Base-by-base conservation (phyloP, 2,329 filamentous ascomycete species). In the Triangularia verruculosa region DNA sequence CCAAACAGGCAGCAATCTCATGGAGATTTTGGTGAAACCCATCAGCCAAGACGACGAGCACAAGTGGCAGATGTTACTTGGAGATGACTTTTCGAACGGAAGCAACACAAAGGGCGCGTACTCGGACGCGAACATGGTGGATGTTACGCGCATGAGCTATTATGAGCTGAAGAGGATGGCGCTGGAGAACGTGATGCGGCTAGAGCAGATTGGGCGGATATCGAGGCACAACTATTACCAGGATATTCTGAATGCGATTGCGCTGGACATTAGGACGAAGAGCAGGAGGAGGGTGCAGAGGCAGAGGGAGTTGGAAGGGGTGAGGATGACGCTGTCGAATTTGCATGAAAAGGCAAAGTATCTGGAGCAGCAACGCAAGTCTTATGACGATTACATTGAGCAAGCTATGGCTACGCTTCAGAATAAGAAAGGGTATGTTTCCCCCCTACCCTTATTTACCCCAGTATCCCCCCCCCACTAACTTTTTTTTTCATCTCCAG, bases 341-440 rank as follows among this genome's bases (percentile, higher is more conserved):
- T 79, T 96, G 66, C 88, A 92, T 76, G 87, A 93, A 70, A 95
- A 99, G 79, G 93, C 94, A 39, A 86, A 88, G 68, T 99, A 96
- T 78, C 85, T 99, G 9, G 95, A 99, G 74, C 90, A 93, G 70
- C 95, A 99, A 78, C 86, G 96, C 65, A 97, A 97, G 82, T 95
- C 89, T 68, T 99, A 99, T 79, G 97, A 99, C 74, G 93, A 99
- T 79, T 99, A 99, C 78, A 97, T 99, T 73, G 96, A 99, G 79
- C 93, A 97, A 76, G 94, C 95, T 57, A 97, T 99, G 92, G 85
- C 93, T 65, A 99, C 96, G 4, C 82, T 99, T 64, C 95, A 98
- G 77, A 97, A 91, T 78, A 96, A 97, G 77, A 97, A 97, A 78
- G 93, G 90, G 86, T 89, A 83, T 75, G 84, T 77, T 56, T 58